Evolutionary conservation across 345 rosid species (phyloP).

Genomic region (Sisymbrium altissimum): DNA sequence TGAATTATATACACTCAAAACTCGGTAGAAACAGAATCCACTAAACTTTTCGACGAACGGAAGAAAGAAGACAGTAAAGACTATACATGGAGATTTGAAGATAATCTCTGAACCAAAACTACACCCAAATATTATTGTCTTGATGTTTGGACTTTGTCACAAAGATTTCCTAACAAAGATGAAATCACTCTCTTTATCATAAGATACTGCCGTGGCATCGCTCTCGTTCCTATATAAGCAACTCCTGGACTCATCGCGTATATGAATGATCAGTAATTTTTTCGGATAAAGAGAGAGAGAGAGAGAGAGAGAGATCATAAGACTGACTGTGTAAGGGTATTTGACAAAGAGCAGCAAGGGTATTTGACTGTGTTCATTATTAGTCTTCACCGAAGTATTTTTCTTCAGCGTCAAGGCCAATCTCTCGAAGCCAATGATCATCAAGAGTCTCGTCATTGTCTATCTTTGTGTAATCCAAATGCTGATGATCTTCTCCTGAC

Average conservation of each 20-base stretch:
- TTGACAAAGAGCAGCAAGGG: neutral
- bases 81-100: neutral
- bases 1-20: neutral
- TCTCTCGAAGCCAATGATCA: conserved; percentile 91
- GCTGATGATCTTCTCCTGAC: conserved; percentile 78
- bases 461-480: conserved; percentile 84
- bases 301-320: no score
- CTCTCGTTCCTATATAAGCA: no score
- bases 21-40: neutral
- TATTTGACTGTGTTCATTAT: neutral
- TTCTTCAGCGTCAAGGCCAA: conserved; percentile 79
- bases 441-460: conserved; percentile 81
- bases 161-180: neutral
- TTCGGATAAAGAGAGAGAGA: no score
- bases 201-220: neutral
- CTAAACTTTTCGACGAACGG: neutral
- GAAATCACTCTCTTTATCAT: neutral
- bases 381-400: conserved; percentile 69
- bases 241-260: no score
- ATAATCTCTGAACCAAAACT: neutral
- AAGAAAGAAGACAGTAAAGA: neutral
- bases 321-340: no score
- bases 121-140: neutral
- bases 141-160: neutral
- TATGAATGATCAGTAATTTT: no score